A percentile compares a stretch with the other conserved stretches of the same genome.
phyloP scores from a whole-genome alignment of 2,329 filamentous ascomycete species.

The Pseudogymnoascus sp. region DNA sequence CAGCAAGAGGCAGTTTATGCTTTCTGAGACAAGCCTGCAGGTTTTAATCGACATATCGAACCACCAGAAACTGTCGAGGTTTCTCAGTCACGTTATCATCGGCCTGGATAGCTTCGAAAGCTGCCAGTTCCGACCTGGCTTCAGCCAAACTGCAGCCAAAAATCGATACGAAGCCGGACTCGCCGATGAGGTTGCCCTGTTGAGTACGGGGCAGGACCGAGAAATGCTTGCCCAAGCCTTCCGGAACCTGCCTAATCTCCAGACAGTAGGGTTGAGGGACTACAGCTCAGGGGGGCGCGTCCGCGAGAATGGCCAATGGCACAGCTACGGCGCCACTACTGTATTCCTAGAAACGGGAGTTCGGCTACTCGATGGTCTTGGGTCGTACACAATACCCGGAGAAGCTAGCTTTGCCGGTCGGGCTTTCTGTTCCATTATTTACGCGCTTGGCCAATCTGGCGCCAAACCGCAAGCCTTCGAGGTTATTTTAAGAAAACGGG shows the following conservation, averaged over 20 bases:
- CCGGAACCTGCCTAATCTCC: conserved; percentile 44
- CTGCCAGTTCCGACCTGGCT: no score
- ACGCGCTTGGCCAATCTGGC: conserved; percentile 36
- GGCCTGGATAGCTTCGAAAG: conserved; percentile 25
- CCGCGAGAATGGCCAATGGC: conserved; percentile 46
- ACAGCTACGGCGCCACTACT: conserved; percentile 46
- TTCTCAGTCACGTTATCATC: conserved; percentile 44
- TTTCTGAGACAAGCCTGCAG: conserved; percentile 49
- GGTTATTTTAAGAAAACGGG: conserved; percentile 33
- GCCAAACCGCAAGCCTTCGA: conserved; percentile 39
- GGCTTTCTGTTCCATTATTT: conserved; percentile 36
- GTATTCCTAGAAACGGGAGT: conserved; percentile 32
- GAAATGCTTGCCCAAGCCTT: conserved; percentile 53
- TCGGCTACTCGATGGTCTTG: background rate
- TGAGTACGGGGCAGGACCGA: conserved; percentile 39
- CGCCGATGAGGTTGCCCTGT: conserved; percentile 27
- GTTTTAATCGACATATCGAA: conserved; percentile 33
- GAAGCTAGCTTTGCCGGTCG: conserved; percentile 25
- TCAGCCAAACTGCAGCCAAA: background rate
- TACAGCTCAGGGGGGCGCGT: conserved; percentile 43
- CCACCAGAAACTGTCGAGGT: conserved; percentile 28
- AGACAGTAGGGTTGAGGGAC: conserved; percentile 52
- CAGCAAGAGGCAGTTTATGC: conserved; percentile 58
- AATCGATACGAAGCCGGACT: background rate
- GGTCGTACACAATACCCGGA: conserved; percentile 10